Conservation (phyloP, 2,329 filamentous ascomycete genomes). For the Ophiostoma ulmi region DNA sequence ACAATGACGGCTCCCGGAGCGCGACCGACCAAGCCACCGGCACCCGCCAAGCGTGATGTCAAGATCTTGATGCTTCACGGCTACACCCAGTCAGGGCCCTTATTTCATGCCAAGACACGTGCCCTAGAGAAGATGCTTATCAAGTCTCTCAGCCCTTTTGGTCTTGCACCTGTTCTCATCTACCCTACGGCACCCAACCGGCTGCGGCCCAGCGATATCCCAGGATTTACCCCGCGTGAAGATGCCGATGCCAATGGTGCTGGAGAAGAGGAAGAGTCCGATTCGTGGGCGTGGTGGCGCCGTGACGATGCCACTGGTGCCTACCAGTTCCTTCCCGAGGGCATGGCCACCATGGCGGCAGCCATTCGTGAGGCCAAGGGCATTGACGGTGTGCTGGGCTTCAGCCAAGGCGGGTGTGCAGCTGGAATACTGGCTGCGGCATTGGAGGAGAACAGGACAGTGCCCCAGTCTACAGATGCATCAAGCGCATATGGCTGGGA, state of each 20-base stretch:
- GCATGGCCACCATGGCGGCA: conserved; percentile 58
- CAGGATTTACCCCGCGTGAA: conserved; percentile 51
- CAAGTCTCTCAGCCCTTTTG: conserved; percentile 63
- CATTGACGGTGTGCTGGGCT: conserved; percentile 74
- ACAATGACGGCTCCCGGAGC: conserved; percentile 15
- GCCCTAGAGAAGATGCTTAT: conserved; percentile 74
- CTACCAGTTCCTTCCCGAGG: conserved; percentile 66
- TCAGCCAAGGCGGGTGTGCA: conserved; percentile 72
- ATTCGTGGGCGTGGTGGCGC: conserved; percentile 80
- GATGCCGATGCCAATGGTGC: conserved; percentile 25
- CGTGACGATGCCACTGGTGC: conserved; percentile 57
- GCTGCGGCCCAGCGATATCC: conserved; percentile 61
- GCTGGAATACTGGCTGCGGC: conserved; percentile 68
- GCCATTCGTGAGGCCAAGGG: conserved; percentile 58
- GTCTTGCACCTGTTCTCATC: conserved; percentile 50
- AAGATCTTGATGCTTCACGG: conserved; percentile 79
- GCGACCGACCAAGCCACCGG: conserved; percentile 29
- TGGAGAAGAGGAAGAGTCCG: conserved; percentile 39
- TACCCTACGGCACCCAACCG: conserved; percentile 66
- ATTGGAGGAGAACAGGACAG: conserved; percentile 49
- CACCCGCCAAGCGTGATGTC: conserved; percentile 44
- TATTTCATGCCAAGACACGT: conserved; percentile 85
- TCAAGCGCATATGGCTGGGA: conserved; percentile 27
- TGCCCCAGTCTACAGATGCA: conserved; percentile 11
- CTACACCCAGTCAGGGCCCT: conserved; percentile 81